Percentiles rank a stretch among this genome's conserved stretches.
phyloP scores from a whole-genome alignment of 768 basidiomycete genomes.

The Megacollybia marginata region DNA sequence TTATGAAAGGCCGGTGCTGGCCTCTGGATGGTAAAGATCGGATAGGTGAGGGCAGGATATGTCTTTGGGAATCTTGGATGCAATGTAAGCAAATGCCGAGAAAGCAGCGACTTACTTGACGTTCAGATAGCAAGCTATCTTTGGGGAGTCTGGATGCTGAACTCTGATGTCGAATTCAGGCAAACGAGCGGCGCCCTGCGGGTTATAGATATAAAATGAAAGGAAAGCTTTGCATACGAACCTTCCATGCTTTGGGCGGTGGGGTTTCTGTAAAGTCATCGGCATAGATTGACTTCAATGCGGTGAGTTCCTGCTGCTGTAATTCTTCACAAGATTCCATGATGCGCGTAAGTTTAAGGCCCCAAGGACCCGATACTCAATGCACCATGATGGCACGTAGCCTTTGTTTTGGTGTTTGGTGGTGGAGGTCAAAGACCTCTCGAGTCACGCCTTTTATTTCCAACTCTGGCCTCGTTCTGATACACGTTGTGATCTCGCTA shows the following conservation, averaged over 20 bases:
- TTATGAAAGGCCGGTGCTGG: constrained; percentile 52
- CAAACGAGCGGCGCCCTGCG: constrained; percentile 57
- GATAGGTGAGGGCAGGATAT: constrained; percentile 67
- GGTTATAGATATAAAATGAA: neutral
- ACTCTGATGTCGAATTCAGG: constrained; percentile 76
- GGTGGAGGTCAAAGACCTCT: too few relatives aligned
- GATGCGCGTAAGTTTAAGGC: constrained; percentile 4
- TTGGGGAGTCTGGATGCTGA: constrained; percentile 52
- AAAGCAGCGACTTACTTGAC: constrained; percentile 45
- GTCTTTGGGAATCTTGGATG: constrained; percentile 65
- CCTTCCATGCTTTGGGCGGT: constrained; percentile 82
- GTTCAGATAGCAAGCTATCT: constrained; percentile 60
- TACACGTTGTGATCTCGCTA: too few relatives aligned
- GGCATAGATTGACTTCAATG: constrained; percentile 73
- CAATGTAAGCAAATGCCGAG: neutral
- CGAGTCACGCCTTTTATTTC: too few relatives aligned
- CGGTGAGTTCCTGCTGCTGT: constrained; percentile 64
- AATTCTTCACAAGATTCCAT: constrained; percentile 75
- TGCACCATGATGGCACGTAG: neutral
- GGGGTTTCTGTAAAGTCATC: constrained; percentile 69
- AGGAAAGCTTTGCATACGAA: constrained; percentile 17
- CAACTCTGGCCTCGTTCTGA: too few relatives aligned
- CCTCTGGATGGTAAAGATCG: constrained; percentile 62
- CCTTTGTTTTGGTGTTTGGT: too few relatives aligned
- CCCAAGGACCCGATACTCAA: neutral